Evolutionary conservation across 257 asterid genomes (phyloP), one percentile per base, ranked within the genome.

Genomic region (Hygrophila difformis): DNA sequence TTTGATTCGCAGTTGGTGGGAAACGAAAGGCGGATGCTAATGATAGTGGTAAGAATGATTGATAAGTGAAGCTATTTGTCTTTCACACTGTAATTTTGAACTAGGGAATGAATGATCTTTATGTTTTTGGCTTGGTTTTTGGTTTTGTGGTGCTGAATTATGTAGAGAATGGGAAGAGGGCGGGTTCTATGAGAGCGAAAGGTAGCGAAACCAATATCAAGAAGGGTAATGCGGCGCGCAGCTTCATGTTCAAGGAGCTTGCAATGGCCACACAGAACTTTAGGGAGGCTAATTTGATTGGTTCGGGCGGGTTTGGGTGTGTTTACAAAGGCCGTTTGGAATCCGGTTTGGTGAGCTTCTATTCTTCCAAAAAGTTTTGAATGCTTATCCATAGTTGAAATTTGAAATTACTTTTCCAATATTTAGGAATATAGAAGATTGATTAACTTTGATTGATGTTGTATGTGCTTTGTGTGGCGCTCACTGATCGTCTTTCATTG

Each of bases 281-380:
- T 33, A 54, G 64, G 33, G 64, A 41, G 19, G 45, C 71, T n/a
- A 73, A 73, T 58, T 66, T 69, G 56, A 56, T 73, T 17, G 81
- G 81, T n/a, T 73, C 68, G 69, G 81, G 81, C 18, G 81, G 81
- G 12, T 73, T 73, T 40, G 81, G 81, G 42, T 53, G 77, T 15
- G 81, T 73, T 55, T 73, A 65, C 66, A 73, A 66, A 53, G 81
- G 81, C 23, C 68, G 66, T 6, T 55, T 69, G 5, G 71, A 62
- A 5, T 51, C 71, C 35, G 72, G 68, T 39, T n/a, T 35, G 71
- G 81, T 64, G 56, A 68, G 71, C 36, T 36, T 34, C 18, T 24
- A 3, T 8, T 8, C 8, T 3, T 24, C 8, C 5, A 3, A 24
- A 8, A 3, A 3, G 31, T 3, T 24, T 3, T 24, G 31, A 24